A percentile compares a stretch with the other conserved stretches of the same genome.
phyloP scores from a whole-genome alignment of 768 basidiomycete genomes.

The Terana coerulea region DNA sequence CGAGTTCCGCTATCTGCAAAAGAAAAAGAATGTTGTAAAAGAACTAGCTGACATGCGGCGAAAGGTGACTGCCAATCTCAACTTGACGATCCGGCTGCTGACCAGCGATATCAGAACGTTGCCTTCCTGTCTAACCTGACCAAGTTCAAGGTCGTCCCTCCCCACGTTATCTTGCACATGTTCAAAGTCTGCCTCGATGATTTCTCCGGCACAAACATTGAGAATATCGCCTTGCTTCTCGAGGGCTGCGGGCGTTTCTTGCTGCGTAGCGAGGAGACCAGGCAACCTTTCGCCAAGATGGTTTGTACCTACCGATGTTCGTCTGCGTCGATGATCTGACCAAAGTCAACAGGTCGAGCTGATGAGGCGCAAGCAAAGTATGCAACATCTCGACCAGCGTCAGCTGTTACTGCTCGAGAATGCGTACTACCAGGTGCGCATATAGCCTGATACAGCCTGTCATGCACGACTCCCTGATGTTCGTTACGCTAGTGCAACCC shows the following conservation, averaged over 20 bases:
- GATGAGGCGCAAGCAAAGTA: conserved; percentile 90
- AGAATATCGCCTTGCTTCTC: conserved; percentile 85
- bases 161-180: conserved; percentile 90
- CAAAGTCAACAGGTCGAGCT: conserved; percentile 65
- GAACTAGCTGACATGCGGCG: conserved; percentile 82
- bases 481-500: conserved; percentile 79
- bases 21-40: conserved; percentile 89
- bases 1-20: conserved; percentile 92
- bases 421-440: conserved; percentile 88
- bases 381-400: conserved; percentile 90
- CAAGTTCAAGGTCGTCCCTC: conserved; percentile 91
- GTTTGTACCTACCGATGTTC: conserved; percentile 34
- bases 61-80: conserved; percentile 50
- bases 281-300: conserved; percentile 85
- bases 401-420: conserved; percentile 91
- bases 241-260: conserved; percentile 95
- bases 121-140: conserved; percentile 87
- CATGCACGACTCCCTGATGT: conserved; percentile 6
- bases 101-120: conserved; percentile 60
- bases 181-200: conserved; percentile 98
- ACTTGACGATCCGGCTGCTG: neutral
- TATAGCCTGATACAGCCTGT: conserved; percentile 9
- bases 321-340: neutral
- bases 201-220: conserved; percentile 88
- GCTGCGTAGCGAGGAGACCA: conserved; percentile 82